Evolutionary conservation across 1,284 basidiomycete species (phyloP), one percentile per base, ranked within the genome.

Genomic region (Papiliotrema flavescens): DNA sequence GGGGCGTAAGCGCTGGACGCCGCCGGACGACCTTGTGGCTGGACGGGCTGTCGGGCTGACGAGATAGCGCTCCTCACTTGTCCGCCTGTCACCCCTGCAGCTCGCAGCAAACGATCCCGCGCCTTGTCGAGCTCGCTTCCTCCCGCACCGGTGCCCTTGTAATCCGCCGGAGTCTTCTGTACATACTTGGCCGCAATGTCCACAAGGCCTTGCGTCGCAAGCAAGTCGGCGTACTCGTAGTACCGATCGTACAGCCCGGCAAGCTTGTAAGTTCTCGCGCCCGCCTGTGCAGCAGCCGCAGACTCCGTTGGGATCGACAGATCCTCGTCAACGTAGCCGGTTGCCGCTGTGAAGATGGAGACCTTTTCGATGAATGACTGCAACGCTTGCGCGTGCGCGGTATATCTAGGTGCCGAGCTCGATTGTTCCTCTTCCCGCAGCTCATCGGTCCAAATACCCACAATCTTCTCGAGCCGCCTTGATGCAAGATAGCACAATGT

Each of bases 321-420:
- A 62, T 96, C 93, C 34, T 80, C 76, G 72, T 98, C 95, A 59
- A 85, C 81, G 74, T 97, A 98, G 37, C 83, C 84, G 51, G 90
- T 90, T 0, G 95, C 95, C 53, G 84, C 83, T 59, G 90, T 86
- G 84, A 98, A 98, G 40, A 96, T 86, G 1, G 90, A 87, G 41
- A 98, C 92, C 79, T 98, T 98, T 77, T 98, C 95, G 69, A 98
- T 84, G 78, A 98, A 95, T 0, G 88, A 88, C 76, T 98, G 93
- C 34, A 98, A 79, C 1, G 94, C 92, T 47, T 86, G 83, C 0
- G 88, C 91, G 67, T 95, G 93, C 0, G 89, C 87, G 8, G 90
- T 86, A 74, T 94, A 97, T 11, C 80, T 80, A 1, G 88, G 87
- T 0, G 60, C 52, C 7, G 61, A 49, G 1, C 67, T 53, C 1